These are phyloP conservation scores for Volvox africanus DNA, from an alignment of 139 green algal genomes.

Conservation along the genomic window DNA sequence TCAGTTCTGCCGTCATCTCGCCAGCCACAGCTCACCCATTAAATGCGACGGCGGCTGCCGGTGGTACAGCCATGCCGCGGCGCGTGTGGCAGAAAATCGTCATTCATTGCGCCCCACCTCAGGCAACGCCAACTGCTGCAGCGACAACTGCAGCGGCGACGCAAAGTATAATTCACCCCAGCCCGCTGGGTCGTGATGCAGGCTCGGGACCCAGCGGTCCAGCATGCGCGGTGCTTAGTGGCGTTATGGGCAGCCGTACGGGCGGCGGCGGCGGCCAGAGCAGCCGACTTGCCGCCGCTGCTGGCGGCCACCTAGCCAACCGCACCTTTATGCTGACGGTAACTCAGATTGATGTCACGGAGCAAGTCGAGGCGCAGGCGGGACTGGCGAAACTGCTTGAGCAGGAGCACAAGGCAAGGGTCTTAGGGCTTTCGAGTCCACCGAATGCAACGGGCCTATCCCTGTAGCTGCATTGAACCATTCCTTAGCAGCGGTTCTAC, in stretches of 20 bases:
- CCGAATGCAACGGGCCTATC: no score
- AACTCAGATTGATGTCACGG: constrained; percentile 19
- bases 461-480: no score
- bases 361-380: constrained; percentile 20
- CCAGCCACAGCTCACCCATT: not conserved
- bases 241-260: not conserved
- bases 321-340: constrained; percentile 4
- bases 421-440: no score
- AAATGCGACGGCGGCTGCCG: not conserved
- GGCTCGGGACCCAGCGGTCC: no score
- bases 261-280: not conserved
- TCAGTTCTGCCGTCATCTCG: not conserved
- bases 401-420: constrained; percentile 28
- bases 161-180: not conserved
- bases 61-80: not conserved
- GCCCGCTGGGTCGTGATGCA: not conserved
- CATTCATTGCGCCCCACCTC: not conserved
- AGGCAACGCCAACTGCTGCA: not conserved
- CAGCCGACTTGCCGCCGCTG: not conserved
- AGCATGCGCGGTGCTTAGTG: no score
- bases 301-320: not conserved
- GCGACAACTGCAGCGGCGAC: not conserved
- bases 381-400: constrained; percentile 1
- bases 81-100: constrained; percentile 17
- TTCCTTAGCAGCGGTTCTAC: no score